Percentiles rank a stretch among this genome's conserved stretches.
phyloP scores from a whole-genome alignment of 2,329 filamentous ascomycete species.

The Trichoderma semiorbis region DNA sequence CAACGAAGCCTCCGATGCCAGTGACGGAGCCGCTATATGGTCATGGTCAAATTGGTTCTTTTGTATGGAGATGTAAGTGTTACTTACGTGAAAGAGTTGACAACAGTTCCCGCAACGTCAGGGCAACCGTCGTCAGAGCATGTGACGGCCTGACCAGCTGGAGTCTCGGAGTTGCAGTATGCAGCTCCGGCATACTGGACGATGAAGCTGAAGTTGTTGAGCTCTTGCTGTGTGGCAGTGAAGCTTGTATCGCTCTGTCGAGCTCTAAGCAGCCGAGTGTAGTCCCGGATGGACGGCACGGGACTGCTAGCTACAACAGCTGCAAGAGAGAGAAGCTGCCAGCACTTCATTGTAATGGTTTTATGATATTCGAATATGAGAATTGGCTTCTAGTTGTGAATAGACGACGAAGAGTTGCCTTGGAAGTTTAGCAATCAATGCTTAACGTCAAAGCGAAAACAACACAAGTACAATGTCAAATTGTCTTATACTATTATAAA shows the following conservation, averaged over 20 bases:
- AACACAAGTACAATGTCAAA: background rate
- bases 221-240: slow-evolving; percentile 27
- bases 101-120: slow-evolving; percentile 41
- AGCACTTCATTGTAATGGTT: background rate
- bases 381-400: background rate
- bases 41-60: slow-evolving; percentile 9
- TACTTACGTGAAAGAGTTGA: slow-evolving; percentile 41
- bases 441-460: background rate
- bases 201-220: slow-evolving; percentile 45
- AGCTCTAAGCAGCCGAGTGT: slow-evolving; percentile 28
- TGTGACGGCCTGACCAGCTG: slow-evolving; percentile 37
- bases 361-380: background rate
- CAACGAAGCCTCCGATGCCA: slow-evolving; percentile 50
- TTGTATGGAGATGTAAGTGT: background rate
- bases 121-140: slow-evolving; percentile 46
- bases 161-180: slow-evolving; percentile 50
- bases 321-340: slow-evolving; percentile 27
- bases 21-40: slow-evolving; percentile 37
- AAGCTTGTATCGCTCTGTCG: slow-evolving; percentile 24
- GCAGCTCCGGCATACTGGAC: slow-evolving; percentile 50
- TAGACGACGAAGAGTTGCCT: background rate
- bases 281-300: slow-evolving; percentile 24
- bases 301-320: slow-evolving; percentile 29
- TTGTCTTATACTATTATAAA: background rate
- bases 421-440: background rate